Conservation (phyloP, 2,329 filamentous ascomycete genomes). For the Diaporthe capsici region DNA sequence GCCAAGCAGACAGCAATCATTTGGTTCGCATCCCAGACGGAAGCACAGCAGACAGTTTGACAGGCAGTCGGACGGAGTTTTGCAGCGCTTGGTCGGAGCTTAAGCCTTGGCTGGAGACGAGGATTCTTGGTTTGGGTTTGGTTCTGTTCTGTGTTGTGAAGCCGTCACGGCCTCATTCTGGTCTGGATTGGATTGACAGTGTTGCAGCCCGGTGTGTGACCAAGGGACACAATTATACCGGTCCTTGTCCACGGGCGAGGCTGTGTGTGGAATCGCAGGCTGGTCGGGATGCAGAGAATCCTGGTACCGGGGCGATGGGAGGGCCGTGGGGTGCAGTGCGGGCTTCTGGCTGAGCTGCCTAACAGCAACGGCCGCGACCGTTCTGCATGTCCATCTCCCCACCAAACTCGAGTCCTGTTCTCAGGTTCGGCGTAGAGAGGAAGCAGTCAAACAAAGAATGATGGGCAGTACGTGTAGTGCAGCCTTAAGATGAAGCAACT, state of each 20-base stretch:
- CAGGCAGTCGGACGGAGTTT: slow-evolving; percentile 5
- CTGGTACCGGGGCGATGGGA: slow-evolving; percentile 22
- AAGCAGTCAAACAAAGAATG: slow-evolving; percentile 29
- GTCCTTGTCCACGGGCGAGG: slow-evolving; percentile 16
- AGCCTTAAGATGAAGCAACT: slow-evolving; percentile 2
- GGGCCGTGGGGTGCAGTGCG: slow-evolving; percentile 4
- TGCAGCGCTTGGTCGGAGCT: slow-evolving; percentile 23
- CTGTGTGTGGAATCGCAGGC: slow-evolving; percentile 16
- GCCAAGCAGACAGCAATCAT: slow-evolving; percentile 3
- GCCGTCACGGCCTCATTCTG: background rate
- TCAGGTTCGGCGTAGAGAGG: slow-evolving; percentile 13
- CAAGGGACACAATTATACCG: slow-evolving; percentile 19
- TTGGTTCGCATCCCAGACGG: slow-evolving; percentile 16
- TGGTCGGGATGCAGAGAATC: slow-evolving; percentile 30
- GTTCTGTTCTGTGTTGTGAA: background rate
- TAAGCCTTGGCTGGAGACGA: slow-evolving; percentile 13
- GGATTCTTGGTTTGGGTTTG: background rate
- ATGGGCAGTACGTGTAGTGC: slow-evolving; percentile 21
- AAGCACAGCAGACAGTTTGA: slow-evolving; percentile 23
- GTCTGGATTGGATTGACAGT: background rate
- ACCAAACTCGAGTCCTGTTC: slow-evolving; percentile 12
- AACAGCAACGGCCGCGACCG: slow-evolving; percentile 17
- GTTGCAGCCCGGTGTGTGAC: background rate
- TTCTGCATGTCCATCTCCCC: slow-evolving; percentile 2
- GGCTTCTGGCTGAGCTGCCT: slow-evolving; percentile 27